These are phyloP conservation scores for Cordyceps tenuipes DNA, from an alignment of 2,329 filamentous ascomycete genomes.

Conservation along the genomic window DNA sequence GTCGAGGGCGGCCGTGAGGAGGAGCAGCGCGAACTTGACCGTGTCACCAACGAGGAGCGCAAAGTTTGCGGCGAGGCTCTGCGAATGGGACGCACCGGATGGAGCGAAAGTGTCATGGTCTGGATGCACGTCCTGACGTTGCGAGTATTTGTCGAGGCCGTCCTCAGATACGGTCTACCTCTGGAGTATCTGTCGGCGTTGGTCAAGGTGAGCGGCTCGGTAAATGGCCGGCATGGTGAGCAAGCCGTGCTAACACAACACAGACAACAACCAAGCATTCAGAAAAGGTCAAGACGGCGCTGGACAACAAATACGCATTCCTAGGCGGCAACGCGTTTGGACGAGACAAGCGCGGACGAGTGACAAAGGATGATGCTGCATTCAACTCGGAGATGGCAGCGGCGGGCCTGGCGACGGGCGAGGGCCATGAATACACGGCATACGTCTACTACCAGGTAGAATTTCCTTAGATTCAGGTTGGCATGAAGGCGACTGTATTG, in stretches of 20 bases:
- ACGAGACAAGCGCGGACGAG: slow-evolving; percentile 84
- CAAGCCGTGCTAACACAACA: neutral
- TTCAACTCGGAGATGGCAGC: slow-evolving; percentile 77
- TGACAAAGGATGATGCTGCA: slow-evolving; percentile 79
- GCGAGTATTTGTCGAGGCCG: slow-evolving; percentile 93
- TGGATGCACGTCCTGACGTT: slow-evolving; percentile 90
- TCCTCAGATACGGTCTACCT: slow-evolving; percentile 89
- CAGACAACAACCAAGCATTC: slow-evolving; percentile 76
- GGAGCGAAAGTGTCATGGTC: slow-evolving; percentile 92
- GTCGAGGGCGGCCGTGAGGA: slow-evolving; percentile 83
- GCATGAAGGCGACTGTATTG: neutral
- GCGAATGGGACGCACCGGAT: slow-evolving; percentile 79
- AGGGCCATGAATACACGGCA: slow-evolving; percentile 80
- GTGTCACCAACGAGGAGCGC: slow-evolving; percentile 73
- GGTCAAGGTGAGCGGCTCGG: slow-evolving; percentile 58
- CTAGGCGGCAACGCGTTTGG: slow-evolving; percentile 91
- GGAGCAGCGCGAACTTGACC: slow-evolving; percentile 78
- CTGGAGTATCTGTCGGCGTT: slow-evolving; percentile 80
- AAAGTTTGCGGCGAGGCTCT: slow-evolving; percentile 91
- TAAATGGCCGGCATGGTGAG: neutral
- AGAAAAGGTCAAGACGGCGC: slow-evolving; percentile 67
- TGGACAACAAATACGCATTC: slow-evolving; percentile 83
- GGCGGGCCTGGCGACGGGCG: slow-evolving; percentile 56
- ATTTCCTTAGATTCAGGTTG: slow-evolving; percentile 38
- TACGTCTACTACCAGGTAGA: slow-evolving; percentile 98